Conservation (phyloP, 495 filamentous ascomycete genomes). For the Evernia prunastri region DNA sequence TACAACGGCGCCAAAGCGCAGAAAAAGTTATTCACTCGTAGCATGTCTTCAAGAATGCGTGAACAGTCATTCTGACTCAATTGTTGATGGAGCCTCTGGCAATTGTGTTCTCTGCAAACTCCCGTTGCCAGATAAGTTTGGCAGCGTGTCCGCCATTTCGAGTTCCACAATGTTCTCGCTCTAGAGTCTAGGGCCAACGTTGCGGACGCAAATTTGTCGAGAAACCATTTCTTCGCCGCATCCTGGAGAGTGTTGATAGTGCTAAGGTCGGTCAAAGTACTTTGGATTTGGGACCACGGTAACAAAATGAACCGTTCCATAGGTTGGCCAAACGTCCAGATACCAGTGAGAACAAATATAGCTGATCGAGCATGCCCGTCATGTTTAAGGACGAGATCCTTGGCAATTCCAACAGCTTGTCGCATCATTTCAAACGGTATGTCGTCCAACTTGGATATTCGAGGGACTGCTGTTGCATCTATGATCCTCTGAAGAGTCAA, state of each 20-base stretch:
- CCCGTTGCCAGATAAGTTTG: not conserved
- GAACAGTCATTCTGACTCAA: not conserved
- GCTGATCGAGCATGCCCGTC: not conserved
- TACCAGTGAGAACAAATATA: not conserved
- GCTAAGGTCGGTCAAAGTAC: no score
- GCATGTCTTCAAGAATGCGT: slow-evolving; percentile 15
- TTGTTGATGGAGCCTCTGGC: not conserved
- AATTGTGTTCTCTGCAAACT: not conserved
- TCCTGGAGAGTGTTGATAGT: not conserved
- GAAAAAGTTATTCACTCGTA: slow-evolving; percentile 19
- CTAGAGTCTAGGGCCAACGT: not conserved
- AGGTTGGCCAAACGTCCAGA: not conserved
- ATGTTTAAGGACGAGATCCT: slow-evolving; percentile 24
- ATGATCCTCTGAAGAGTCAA: not conserved
- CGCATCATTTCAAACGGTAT: slow-evolving; percentile 27
- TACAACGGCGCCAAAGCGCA: slow-evolving; percentile 20
- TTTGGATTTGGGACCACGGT: slow-evolving; percentile 10
- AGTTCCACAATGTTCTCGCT: not conserved
- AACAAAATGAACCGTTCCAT: not conserved
- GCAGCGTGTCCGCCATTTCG: slow-evolving; percentile 5
- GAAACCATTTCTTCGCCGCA: not conserved
- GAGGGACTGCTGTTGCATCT: not conserved
- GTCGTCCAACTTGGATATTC: not conserved
- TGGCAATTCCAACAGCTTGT: slow-evolving; percentile 27
- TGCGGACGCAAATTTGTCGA: not conserved